Percentiles rank a stretch among this genome's conserved stretches.
These are phyloP conservation scores for Boechera divaricarpa DNA, from an alignment of 345 rosid species.

Conservation along the genomic window DNA sequence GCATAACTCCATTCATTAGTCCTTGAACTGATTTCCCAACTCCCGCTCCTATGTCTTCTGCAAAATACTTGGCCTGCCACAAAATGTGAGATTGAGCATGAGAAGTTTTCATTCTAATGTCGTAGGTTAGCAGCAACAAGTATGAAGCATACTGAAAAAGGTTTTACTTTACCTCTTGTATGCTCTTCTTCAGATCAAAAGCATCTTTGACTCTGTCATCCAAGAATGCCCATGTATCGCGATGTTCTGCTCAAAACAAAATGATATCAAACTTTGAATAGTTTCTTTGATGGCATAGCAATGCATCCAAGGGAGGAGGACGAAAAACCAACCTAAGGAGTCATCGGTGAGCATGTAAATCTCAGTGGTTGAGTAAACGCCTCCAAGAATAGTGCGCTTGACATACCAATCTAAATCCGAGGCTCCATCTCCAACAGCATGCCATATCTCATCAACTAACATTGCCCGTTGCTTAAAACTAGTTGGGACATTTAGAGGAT, in stretches of 20 bases:
- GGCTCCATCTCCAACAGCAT: constrained; percentile 75
- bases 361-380: constrained; percentile 93
- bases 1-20: constrained; percentile 61
- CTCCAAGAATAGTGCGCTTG: constrained; percentile 89
- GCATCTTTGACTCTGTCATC: constrained; percentile 87
- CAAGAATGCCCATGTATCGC: constrained; percentile 83
- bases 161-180: constrained; percentile 72
- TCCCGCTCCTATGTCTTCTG: constrained; percentile 87
- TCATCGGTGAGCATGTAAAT: constrained; percentile 93
- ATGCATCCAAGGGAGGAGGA: not conserved
- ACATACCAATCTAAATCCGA: constrained; percentile 87
- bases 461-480: constrained; percentile 91
- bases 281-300: constrained; percentile 2
- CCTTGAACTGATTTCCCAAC: constrained; percentile 88
- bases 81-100: constrained; percentile 4
- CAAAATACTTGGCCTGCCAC: constrained; percentile 86
- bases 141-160: constrained; percentile 2
- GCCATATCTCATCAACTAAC: constrained; percentile 93
- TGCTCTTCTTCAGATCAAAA: constrained; percentile 79
- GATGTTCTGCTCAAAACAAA: constrained; percentile 56
- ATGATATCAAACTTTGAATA: not conserved
- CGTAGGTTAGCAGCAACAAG: constrained; percentile 16
- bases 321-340: constrained; percentile 64
- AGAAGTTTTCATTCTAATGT: constrained; percentile 4
- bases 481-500: constrained; percentile 74